Percentiles rank a stretch among this genome's conserved stretches.
Conservation (phyloP, 2,329 filamentous ascomycete species). For the Ceratocystis smalleyi region DNA sequence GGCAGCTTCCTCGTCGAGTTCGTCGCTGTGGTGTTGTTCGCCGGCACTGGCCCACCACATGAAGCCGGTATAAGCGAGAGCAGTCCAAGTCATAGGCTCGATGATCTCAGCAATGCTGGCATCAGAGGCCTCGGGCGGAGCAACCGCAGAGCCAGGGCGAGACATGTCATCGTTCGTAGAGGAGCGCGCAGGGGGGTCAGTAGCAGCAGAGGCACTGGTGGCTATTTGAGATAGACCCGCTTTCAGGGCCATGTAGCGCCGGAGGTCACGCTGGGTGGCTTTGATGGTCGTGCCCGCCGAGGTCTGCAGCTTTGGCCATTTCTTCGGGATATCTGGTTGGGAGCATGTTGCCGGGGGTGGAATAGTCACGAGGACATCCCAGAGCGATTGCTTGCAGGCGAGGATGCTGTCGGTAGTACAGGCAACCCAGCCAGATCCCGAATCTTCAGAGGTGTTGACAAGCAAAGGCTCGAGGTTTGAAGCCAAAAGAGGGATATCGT, state of each 20-base stretch:
- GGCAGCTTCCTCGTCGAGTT: constrained; percentile 40
- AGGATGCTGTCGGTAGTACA: constrained; percentile 94
- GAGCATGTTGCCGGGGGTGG: constrained; percentile 31
- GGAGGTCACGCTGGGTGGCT: constrained; percentile 79
- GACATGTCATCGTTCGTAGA: constrained; percentile 15
- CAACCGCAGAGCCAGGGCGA: not conserved
- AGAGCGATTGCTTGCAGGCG: constrained; percentile 68
- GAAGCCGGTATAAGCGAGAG: constrained; percentile 65
- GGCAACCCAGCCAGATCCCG: constrained; percentile 59
- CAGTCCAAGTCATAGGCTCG: constrained; percentile 52
- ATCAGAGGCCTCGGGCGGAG: constrained; percentile 23
- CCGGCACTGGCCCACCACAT: constrained; percentile 85
- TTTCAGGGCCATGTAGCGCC: constrained; percentile 57
- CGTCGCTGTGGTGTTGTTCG: constrained; percentile 48
- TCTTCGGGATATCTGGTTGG: constrained; percentile 27
- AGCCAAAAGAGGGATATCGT: constrained; percentile 71
- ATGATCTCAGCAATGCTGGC: constrained; percentile 40
- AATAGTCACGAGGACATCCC: constrained; percentile 77
- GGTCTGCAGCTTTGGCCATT: constrained; percentile 61
- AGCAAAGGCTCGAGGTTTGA: constrained; percentile 31
- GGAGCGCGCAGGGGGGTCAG: not conserved
- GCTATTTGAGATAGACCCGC: constrained; percentile 42
- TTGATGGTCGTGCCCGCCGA: constrained; percentile 51
- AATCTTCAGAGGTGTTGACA: constrained; percentile 24
- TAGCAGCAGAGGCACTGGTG: not conserved